Conservation (phyloP, 345 rosid species). For the Eucalyptus curtisii region DNA sequence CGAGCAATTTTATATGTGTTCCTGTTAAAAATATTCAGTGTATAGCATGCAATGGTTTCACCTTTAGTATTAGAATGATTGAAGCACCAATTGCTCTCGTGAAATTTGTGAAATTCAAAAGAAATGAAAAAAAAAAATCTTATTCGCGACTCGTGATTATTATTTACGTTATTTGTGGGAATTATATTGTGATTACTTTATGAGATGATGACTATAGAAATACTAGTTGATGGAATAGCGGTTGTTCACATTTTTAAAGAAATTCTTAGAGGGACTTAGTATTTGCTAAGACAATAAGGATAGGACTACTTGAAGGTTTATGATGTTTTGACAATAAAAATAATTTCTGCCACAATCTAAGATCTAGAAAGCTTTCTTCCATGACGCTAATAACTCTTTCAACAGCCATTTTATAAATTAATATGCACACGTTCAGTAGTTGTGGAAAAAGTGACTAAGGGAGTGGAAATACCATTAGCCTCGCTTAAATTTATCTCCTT, state of each 20-base stretch:
- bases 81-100: neutral
- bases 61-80: neutral
- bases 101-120: neutral
- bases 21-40: neutral
- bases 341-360: neutral
- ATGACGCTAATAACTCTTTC: neutral
- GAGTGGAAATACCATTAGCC: neutral
- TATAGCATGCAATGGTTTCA: neutral
- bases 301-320: neutral
- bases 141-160: rapidly evolving
- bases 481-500: neutral
- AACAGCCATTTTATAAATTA: neutral
- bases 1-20: neutral
- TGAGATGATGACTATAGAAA: neutral
- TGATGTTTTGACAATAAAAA: neutral
- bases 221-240: neutral
- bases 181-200: neutral
- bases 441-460: neutral
- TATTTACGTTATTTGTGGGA: neutral
- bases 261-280: neutral
- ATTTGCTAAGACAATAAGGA: neutral
- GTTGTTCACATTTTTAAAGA: neutral
- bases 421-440: neutral
- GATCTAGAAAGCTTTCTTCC: neutral
- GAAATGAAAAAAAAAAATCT: neutral